These are phyloP conservation scores for Dovyalis caffra DNA, from an alignment of 345 rosid species.

Conservation along the genomic window DNA sequence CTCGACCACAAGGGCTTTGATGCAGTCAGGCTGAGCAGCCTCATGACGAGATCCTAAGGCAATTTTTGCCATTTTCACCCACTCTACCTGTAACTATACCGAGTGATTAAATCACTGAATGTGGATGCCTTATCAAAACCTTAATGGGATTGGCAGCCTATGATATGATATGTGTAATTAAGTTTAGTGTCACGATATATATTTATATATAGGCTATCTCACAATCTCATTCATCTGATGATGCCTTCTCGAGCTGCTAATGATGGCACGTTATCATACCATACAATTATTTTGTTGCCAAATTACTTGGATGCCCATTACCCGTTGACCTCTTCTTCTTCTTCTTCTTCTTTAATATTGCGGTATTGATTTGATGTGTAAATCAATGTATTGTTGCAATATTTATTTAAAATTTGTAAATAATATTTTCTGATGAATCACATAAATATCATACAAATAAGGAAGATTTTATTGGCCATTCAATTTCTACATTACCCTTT, in stretches of 20 bases:
- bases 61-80: conserved; percentile 54
- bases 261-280: background rate
- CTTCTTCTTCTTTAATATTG: no score
- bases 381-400: no score
- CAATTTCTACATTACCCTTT: no score
- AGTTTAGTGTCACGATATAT: background rate
- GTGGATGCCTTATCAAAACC: background rate
- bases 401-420: no score
- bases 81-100: no score
- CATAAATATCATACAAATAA: no score
- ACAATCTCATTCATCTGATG: background rate
- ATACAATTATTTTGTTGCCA: background rate
- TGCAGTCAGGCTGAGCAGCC: conserved; percentile 61
- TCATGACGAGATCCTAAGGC: conserved; percentile 59
- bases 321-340: conserved; percentile 7
- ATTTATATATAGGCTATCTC: background rate
- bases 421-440: no score
- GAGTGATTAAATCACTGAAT: no score
- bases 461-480: background rate
- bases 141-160: background rate
- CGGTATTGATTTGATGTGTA: no score
- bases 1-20: conserved; percentile 78
- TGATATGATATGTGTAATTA: background rate
- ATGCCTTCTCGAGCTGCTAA: background rate
- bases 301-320: conserved; percentile 10